Evolutionary conservation across 768 basidiomycete species (phyloP), one percentile per base, ranked within the genome.

Genomic region (Hericium coralloides): DNA sequence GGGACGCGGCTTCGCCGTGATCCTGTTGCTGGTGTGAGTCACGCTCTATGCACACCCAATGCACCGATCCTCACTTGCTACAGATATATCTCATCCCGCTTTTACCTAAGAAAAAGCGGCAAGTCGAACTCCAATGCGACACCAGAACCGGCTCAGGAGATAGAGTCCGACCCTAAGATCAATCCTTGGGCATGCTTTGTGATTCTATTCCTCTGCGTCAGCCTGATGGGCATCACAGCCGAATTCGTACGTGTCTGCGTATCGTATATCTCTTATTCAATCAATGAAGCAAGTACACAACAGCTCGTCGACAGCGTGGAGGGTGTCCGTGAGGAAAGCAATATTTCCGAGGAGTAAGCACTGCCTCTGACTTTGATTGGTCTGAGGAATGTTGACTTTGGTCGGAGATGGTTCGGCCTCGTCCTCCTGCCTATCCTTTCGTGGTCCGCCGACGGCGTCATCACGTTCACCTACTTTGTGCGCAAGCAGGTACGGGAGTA

Each of bases 351-450:
- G 62, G 86, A 87, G 82, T 86, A 76, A 53, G 18, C 10, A 47
- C 6, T 3, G 18, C 6, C 18, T 41, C 10, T 17, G 14, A 31
- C 6, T 1, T 6, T 31, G 31, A 2, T 31, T 31, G 7, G 26
- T n/a, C n/a, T n/a, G 6, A 6, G 31, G 10, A 8, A 31, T 31
- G 31, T 9, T 31, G 7, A 31, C 31, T 7, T 0, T 31, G 31
- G 31, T 37, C n/a, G 51, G 43, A 85, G 84, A 63, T 88, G 82
- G 83, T 87, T 89, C 64, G 87, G 87, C n/a, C 69, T 90, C 58
- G 73, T 89, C 49, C 73, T 90, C 8, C 76, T 90, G 2, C 88
- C 88, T 0, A 69, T 89, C 52, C 79, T 87, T 7, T 87, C 87
- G 3, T 90, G 85, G 70, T 80, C 83, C 4, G 86, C 83, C 3